Evolutionary conservation across 495 filamentous ascomycete genomes (phyloP).

Genomic region (Penicillium canariense): DNA sequence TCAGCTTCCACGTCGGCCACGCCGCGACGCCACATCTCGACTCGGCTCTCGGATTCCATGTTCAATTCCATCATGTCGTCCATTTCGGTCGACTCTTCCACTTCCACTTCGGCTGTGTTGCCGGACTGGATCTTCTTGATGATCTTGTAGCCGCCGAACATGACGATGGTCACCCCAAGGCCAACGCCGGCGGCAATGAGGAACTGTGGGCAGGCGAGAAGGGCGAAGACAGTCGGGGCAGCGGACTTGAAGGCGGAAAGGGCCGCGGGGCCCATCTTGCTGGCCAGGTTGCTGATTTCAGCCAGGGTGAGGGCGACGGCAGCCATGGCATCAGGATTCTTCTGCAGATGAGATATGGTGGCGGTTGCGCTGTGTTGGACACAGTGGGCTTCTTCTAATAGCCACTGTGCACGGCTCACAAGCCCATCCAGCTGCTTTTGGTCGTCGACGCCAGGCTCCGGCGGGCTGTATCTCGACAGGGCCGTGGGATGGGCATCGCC

Average conservation of each 20-base stretch:
- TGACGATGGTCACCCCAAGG: conserved; percentile 85
- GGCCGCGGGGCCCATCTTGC: conserved; percentile 82
- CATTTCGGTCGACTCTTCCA: conserved; percentile 33
- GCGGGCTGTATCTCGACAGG: conserved; percentile 38
- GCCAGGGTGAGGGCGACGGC: conserved; percentile 91
- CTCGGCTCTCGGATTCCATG: conserved; percentile 56
- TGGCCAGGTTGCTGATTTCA: conserved; percentile 77
- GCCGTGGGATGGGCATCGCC: conserved; percentile 51
- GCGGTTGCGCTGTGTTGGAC: conserved; percentile 77
- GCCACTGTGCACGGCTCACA: conserved; percentile 63
- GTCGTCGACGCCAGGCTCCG: conserved; percentile 41
- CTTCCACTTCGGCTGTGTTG: conserved; percentile 1
- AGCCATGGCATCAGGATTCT: conserved; percentile 89
- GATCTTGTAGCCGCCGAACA: conserved; percentile 95
- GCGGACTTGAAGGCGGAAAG: conserved; percentile 70
- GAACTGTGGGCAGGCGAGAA: conserved; percentile 89
- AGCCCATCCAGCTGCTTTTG: conserved; percentile 59
- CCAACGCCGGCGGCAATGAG: conserved; percentile 87
- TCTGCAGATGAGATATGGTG: conserved; percentile 83
- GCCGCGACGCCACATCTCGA: conserved; percentile 84
- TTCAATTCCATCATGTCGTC: conserved; percentile 59
- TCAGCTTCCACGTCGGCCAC: conserved; percentile 65
- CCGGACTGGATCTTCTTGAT: conserved; percentile 71
- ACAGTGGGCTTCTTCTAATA: conserved; percentile 84
- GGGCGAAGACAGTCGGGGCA: conserved; percentile 78